These are phyloP conservation scores for Citrus sinensis DNA, from an alignment of 345 rosid species.

Conservation along the genomic window DVS_A1.0 CM039163.1:18512501-18513000, in stretches of 20 bases:
- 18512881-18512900: not conserved
- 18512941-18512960: slow-evolving; percentile 76
- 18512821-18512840: not conserved
- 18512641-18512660: not conserved
- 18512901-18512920: too few relatives aligned
- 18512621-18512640: slow-evolving; percentile 33
- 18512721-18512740: not conserved
- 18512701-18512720: not conserved
- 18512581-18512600: slow-evolving; percentile 71
- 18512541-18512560: slow-evolving; percentile 89
- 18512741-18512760: not conserved
- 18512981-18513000: slow-evolving; percentile 66
- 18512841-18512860: not conserved
- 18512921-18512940: slow-evolving; percentile 52
- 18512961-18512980: slow-evolving; percentile 62
- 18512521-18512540: slow-evolving; percentile 76
- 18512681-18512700: not conserved
- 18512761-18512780: not conserved
- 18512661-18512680: not conserved
- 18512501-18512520: slow-evolving; percentile 37
- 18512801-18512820: not conserved
- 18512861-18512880: not conserved
- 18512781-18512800: not conserved
- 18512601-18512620: slow-evolving; percentile 69
- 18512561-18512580: slow-evolving; percentile 72